phyloP scores from a whole-genome alignment of 345 rosid species.

The Gossypium mustelinum region DNA sequence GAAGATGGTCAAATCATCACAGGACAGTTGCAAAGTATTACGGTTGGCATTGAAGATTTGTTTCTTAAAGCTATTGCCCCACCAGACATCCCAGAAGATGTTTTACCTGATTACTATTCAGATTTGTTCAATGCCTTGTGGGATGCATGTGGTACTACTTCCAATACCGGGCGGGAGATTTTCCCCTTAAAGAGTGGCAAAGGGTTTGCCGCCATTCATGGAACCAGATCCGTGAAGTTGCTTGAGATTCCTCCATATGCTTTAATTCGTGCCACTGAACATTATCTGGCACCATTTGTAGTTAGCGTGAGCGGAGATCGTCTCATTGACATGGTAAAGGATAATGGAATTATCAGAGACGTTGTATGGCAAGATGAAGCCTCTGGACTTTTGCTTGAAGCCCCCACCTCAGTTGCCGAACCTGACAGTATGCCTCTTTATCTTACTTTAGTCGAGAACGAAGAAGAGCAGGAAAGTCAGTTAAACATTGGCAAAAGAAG shows the following conservation, averaged over 20 bases:
- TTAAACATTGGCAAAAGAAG: conserved; percentile 44
- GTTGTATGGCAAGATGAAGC: conserved; percentile 48
- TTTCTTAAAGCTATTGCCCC: conserved; percentile 78
- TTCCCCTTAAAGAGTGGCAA: conserved; percentile 74
- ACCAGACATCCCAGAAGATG: conserved; percentile 43
- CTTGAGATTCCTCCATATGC: conserved; percentile 66
- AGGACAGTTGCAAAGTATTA: conserved; percentile 70
- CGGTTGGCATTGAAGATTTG: conserved; percentile 90
- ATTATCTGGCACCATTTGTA: conserved; percentile 60
- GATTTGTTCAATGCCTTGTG: conserved; percentile 72
- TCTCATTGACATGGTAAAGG: conserved; percentile 58
- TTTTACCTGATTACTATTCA: conserved; percentile 48
- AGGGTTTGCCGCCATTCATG: conserved; percentile 65
- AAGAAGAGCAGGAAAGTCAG: conserved; percentile 41
- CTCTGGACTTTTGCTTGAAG: conserved; percentile 33
- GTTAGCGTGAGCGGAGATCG: conserved; percentile 72
- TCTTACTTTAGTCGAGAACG: conserved; percentile 60
- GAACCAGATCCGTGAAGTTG: conserved; percentile 85
- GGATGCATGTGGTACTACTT: conserved; percentile 75
- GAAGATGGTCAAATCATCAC: conserved; percentile 74
- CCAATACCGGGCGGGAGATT: conserved; percentile 72
- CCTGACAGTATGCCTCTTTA: conserved; percentile 47
- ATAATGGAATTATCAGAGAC: conserved; percentile 56
- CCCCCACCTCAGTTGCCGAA: conserved; percentile 19
- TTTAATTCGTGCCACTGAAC: conserved; percentile 50